Conservation (phyloP, 768 basidiomycete genomes). For the Calocybe cyanea region DNA sequence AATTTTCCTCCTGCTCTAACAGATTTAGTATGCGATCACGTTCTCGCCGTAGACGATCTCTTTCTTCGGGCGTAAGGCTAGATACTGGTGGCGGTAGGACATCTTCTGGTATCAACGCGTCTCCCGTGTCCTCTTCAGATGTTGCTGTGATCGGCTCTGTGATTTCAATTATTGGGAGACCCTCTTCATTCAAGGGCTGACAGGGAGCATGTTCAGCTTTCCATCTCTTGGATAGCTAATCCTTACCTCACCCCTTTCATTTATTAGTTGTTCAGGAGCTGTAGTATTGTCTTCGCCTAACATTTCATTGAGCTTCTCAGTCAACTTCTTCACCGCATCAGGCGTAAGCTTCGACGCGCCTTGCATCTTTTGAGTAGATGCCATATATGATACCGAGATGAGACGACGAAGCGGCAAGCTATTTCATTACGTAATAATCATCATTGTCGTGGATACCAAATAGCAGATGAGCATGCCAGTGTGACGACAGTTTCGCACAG, state of each 20-base stretch:
- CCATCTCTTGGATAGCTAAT: constrained; percentile 12
- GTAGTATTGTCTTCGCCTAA: constrained; percentile 40
- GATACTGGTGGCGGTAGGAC: constrained; percentile 46
- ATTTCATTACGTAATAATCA: no score
- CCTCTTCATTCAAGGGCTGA: constrained; percentile 73
- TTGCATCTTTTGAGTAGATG: no score
- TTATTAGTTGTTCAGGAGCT: constrained; percentile 31
- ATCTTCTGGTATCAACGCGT: constrained; percentile 29
- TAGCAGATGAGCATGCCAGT: no score
- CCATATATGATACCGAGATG: no score
- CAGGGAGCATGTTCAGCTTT: constrained; percentile 18
- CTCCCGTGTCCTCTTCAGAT: constrained; percentile 12
- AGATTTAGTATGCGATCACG: constrained; percentile 62
- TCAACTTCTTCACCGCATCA: constrained; percentile 50
- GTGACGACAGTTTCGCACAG: no score
- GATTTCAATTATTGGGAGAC: constrained; percentile 76
- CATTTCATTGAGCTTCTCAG: constrained; percentile 58
- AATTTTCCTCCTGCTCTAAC: constrained; percentile 67
- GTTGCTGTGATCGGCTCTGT: constrained; percentile 47
- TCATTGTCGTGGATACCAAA: no score
- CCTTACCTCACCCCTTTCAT: constrained; percentile 65
- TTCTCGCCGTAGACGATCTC: constrained; percentile 50
- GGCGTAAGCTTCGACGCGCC: constrained; percentile 28
- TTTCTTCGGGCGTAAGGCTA: constrained; percentile 41
- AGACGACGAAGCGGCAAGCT: no score